Evolutionary conservation across 768 basidiomycete genomes (phyloP).

Genomic region (Boletus pseudopeckii): DNA sequence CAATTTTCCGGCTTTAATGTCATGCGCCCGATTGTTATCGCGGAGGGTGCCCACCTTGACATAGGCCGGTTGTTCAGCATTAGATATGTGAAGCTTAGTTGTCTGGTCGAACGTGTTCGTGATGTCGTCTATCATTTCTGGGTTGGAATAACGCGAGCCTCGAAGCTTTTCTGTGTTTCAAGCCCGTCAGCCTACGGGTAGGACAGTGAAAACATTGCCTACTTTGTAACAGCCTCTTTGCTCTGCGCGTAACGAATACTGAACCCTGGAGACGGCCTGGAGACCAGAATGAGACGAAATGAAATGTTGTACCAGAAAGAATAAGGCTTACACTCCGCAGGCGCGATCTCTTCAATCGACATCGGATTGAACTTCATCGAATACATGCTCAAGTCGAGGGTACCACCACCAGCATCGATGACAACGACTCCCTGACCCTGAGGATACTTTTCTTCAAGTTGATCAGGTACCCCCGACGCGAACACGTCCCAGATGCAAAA

Average conservation of each 20-base stretch:
- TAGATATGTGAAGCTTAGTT: conserved; percentile 38
- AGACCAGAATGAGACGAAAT: not conserved
- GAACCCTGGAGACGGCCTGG: conserved; percentile 40
- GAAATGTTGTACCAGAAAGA: not conserved
- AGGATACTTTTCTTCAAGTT: conserved; percentile 11
- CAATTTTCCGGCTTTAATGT: conserved; percentile 34
- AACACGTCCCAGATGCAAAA: conserved; percentile 44
- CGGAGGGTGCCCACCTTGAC: conserved; percentile 37
- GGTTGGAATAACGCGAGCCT: conserved; percentile 25
- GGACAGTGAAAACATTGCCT: not conserved
- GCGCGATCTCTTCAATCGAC: conserved; percentile 35
- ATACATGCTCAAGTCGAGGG: conserved; percentile 40
- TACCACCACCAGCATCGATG: conserved; percentile 48
- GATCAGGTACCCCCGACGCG: conserved; percentile 6
- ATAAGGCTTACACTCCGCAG: conserved; percentile 27
- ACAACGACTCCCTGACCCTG: conserved; percentile 36
- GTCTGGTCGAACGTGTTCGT: conserved; percentile 33
- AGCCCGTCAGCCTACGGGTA: not conserved
- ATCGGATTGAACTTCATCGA: conserved; percentile 33
- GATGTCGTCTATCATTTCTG: conserved; percentile 32
- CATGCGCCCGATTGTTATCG: conserved; percentile 29
- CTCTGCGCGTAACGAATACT: conserved; percentile 33
- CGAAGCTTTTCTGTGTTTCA: conserved; percentile 22
- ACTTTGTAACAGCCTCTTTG: conserved; percentile 33
- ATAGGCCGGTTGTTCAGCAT: conserved; percentile 31